Conservation (phyloP, 2,329 filamentous ascomycete genomes). For the Penicillium sp. region DNA sequence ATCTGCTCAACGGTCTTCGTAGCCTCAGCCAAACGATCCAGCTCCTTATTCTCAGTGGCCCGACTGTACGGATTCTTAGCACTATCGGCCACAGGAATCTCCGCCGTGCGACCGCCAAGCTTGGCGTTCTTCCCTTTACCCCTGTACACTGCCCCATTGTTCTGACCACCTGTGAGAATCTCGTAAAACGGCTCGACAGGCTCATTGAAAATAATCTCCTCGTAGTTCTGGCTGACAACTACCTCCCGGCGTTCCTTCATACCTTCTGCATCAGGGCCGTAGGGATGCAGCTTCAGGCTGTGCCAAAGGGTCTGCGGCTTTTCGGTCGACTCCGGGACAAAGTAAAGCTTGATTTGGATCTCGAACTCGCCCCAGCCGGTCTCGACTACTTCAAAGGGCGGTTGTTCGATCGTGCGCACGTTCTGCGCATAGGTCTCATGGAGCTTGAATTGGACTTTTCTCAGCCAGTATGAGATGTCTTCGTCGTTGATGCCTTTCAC, state of each 20-base stretch:
- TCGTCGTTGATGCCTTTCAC: slow-evolving; percentile 84
- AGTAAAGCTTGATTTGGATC: slow-evolving; percentile 92
- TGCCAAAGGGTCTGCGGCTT: slow-evolving; percentile 96
- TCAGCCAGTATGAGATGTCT: slow-evolving; percentile 91
- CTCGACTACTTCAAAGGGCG: slow-evolving; percentile 79
- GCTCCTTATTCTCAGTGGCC: slow-evolving; percentile 64
- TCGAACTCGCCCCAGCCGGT: slow-evolving; percentile 99
- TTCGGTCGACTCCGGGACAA: slow-evolving; percentile 78
- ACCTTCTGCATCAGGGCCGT: slow-evolving; percentile 70
- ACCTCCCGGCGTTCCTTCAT: slow-evolving; percentile 60
- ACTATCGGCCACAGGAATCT: slow-evolving; percentile 64
- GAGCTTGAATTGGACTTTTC: slow-evolving; percentile 95
- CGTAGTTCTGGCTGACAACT: slow-evolving; percentile 76
- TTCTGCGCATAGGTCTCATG: slow-evolving; percentile 95
- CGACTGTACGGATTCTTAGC: slow-evolving; percentile 68
- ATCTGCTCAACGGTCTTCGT: slow-evolving; percentile 55
- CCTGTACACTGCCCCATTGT: slow-evolving; percentile 42
- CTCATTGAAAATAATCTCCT: slow-evolving; percentile 96
- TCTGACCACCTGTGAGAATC: slow-evolving; percentile 67
- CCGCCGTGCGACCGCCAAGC: slow-evolving; percentile 60
- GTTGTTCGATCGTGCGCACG: slow-evolving; percentile 74
- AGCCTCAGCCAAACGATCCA: slow-evolving; percentile 59
- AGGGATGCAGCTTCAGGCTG: slow-evolving; percentile 84
- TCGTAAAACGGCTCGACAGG: slow-evolving; percentile 91
- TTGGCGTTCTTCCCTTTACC: slow-evolving; percentile 55